Conservation (phyloP, 2,329 filamentous ascomycete genomes). For the Cladosporium sp. region DNA sequence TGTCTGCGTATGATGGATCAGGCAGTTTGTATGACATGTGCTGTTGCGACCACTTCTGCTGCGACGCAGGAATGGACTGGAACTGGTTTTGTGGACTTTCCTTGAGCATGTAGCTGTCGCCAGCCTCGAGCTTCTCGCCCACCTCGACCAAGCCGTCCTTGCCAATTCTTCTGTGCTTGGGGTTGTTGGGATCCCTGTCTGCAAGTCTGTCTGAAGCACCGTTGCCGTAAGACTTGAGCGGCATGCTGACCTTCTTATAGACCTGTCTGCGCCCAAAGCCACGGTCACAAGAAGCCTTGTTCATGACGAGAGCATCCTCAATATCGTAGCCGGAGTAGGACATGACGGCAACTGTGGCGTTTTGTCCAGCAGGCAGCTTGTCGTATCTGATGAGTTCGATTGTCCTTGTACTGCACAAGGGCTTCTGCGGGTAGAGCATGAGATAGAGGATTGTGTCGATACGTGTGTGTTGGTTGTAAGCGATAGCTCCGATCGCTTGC, state of each 20-base stretch:
- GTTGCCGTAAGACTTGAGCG: slow-evolving; percentile 86
- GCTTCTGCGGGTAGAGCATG: slow-evolving; percentile 95
- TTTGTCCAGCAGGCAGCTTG: slow-evolving; percentile 93
- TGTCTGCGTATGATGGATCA: slow-evolving; percentile 78
- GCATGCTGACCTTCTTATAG: slow-evolving; percentile 89
- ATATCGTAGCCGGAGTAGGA: slow-evolving; percentile 99
- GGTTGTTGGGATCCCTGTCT: slow-evolving; percentile 53
- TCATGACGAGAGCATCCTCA: slow-evolving; percentile 93
- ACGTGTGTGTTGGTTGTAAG: slow-evolving; percentile 95
- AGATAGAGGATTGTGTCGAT: slow-evolving; percentile 96
- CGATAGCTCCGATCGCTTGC: slow-evolving; percentile 97
- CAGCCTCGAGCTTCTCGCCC: slow-evolving; percentile 73
- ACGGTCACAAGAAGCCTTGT: slow-evolving; percentile 92
- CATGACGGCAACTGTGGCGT: slow-evolving; percentile 98
- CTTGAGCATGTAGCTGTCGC: slow-evolving; percentile 90
- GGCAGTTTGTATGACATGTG: slow-evolving; percentile 62
- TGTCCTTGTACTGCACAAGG: slow-evolving; percentile 95
- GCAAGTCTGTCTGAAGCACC: slow-evolving; percentile 64
- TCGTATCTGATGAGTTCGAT: slow-evolving; percentile 97
- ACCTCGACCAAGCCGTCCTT: slow-evolving; percentile 87
- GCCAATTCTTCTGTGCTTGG: slow-evolving; percentile 69
- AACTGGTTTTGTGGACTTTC: slow-evolving; percentile 78
- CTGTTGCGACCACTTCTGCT: slow-evolving; percentile 33
- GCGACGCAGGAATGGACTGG: slow-evolving; percentile 36
- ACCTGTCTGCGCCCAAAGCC: slow-evolving; percentile 97